Base-by-base conservation (phyloP, 192 early-diverging fungal genomes). In the Rhizoclosmatium sp. region DNA sequence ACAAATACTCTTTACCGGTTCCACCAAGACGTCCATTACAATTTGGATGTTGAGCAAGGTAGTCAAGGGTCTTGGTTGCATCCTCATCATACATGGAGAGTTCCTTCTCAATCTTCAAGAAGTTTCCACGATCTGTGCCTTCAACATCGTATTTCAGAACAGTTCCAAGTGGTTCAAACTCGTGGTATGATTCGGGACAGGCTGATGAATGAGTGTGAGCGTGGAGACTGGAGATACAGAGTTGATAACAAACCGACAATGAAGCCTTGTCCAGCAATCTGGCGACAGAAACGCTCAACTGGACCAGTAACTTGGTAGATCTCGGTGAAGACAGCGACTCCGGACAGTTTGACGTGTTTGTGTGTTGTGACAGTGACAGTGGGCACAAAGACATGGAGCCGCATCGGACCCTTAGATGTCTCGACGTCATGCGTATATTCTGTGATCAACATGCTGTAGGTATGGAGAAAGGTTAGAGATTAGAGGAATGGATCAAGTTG, bases 271-370 rank as follows among this genome's bases (percentile, higher is more conserved):
- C 83, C 85, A n/a, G 84, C 86, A 72, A 89, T 84, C 72, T 87
- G 85, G 21, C 89, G 84, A 81, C 90, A 91, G 83, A 91, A 91
- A 5, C 89, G 70, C 66, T 91, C 79, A 58, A 91, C 81, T 31
- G 89, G 89, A 59, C 89, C 89, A 12, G 89, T 91, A 0, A 91
- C 89, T 78, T 91, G 90, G 81, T 91, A 91, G 65, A 91, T 91
- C 81, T 91, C 90, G 60, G 81, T 80, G 68, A 81, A 82, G 39
- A 88, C 86, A 58, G 73, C 64, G 21, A 84, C 82, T 21, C 89
- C 88, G 65, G 84, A 86, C 71, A 88, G 86, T 68, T 86, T 87
- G 48, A 83, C 88, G 19, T 84, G 31, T 23, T 89, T 87, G 69
- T 90, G 85, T 10, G 87, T 79, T 40, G 85, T 85, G n/a, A 87